phyloP scores from a whole-genome alignment of 345 rosid species.

The Ceriops decandra region DNA sequence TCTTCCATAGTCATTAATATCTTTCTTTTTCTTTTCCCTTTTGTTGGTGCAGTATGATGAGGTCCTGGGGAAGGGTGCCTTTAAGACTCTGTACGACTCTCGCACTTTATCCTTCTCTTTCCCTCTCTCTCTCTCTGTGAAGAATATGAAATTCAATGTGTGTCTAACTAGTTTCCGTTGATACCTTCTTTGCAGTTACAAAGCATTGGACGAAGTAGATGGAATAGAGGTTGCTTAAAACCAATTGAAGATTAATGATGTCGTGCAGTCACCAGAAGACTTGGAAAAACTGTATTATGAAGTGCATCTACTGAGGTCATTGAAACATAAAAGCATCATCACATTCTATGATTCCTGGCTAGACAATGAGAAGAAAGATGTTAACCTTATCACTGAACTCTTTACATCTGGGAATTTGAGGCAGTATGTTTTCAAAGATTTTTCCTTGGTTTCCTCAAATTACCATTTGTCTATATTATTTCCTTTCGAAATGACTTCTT shows the following conservation, averaged over 20 bases:
- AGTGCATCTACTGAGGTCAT: constrained; percentile 67
- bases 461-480: neutral
- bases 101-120: constrained; percentile 16
- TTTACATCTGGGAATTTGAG: constrained; percentile 90
- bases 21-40: neutral
- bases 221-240: constrained; percentile 96
- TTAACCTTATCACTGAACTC: constrained; percentile 89
- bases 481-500: neutral
- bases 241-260: constrained; percentile 66
- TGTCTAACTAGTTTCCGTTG: neutral
- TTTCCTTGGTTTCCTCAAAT: constrained; percentile 8
- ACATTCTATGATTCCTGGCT: constrained; percentile 79
- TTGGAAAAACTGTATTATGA: constrained; percentile 71
- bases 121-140: neutral
- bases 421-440: constrained; percentile 31
- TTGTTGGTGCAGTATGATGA: constrained; percentile 59
- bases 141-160: neutral
- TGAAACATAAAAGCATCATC: constrained; percentile 71
- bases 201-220: constrained; percentile 75
- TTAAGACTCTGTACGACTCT: constrained; percentile 90
- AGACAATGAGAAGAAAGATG: constrained; percentile 62
- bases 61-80: constrained; percentile 81
- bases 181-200: constrained; percentile 46
- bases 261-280: constrained; percentile 64
- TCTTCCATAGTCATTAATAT: no score